Evolutionary conservation across 2,329 filamentous ascomycete species (phyloP).

Genomic region (Paracorniculantispora psalliotae): DNA sequence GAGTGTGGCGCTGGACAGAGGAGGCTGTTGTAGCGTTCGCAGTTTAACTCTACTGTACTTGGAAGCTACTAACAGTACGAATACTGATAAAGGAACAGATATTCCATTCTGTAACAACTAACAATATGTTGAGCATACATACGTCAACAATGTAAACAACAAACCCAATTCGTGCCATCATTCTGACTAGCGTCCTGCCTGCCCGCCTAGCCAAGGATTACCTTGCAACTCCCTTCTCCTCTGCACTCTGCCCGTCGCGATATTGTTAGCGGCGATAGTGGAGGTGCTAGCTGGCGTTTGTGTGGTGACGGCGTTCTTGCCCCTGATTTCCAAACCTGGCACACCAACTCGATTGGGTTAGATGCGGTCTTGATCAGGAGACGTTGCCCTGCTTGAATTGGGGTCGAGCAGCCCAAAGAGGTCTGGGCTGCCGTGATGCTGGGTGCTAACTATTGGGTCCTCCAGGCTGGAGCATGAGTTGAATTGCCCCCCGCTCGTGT

Average conservation of each 20-base stretch:
- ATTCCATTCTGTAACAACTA: too few species aligned
- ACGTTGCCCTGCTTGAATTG: not conserved
- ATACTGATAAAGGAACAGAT: too few species aligned
- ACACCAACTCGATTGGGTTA: not conserved
- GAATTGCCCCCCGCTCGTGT: not conserved
- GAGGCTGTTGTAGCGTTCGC: too few species aligned
- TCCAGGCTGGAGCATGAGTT: not conserved
- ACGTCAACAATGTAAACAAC: not conserved
- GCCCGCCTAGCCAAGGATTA: too few species aligned
- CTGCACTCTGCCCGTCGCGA: not conserved
- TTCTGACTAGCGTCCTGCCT: not conserved
- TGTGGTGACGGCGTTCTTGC: not conserved
- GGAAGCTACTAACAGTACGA: not conserved
- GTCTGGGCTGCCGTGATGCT: not conserved
- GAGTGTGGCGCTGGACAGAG: too few species aligned
- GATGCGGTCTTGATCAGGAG: not conserved
- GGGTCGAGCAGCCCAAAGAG: not conserved
- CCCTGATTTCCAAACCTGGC: constrained; percentile 4
- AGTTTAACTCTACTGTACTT: too few species aligned
- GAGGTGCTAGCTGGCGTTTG: not conserved
- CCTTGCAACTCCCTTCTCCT: not conserved
- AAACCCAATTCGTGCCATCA: not conserved
- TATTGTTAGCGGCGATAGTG: constrained; percentile 2
- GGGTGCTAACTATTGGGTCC: not conserved
- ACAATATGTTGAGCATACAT: not conserved